Evolutionary conservation across 495 filamentous ascomycete genomes (phyloP).

Genomic region (Alectoria sarmentosa): DNA sequence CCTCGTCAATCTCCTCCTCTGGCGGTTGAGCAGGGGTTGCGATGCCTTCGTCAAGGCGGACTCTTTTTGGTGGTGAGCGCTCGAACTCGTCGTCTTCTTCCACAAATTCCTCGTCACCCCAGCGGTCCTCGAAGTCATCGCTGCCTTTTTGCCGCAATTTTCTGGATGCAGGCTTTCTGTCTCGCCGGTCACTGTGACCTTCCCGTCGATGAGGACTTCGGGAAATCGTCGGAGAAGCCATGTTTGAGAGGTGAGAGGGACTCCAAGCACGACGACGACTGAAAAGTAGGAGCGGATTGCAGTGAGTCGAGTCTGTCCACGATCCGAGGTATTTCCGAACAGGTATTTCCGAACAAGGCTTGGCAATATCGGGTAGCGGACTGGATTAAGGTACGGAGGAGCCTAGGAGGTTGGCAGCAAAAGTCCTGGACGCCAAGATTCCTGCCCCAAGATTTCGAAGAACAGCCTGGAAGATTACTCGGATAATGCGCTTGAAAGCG

Average conservation of each 20-base stretch:
- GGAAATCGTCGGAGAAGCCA: constrained; percentile 6
- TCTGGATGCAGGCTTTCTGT: constrained; percentile 22
- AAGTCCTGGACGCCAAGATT: too few relatives aligned
- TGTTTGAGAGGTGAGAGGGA: not conserved
- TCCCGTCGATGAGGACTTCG: constrained; percentile 1
- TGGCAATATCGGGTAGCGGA: too few relatives aligned
- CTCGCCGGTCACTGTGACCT: not conserved
- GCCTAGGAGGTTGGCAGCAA: too few relatives aligned
- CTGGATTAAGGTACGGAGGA: too few relatives aligned
- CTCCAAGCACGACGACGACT: not conserved
- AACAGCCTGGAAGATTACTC: too few relatives aligned
- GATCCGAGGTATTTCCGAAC: not conserved
- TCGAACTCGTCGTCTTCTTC: constrained; percentile 44
- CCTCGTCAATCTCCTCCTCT: constrained; percentile 52
- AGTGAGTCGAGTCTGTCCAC: too few relatives aligned
- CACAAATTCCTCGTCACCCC: constrained; percentile 67
- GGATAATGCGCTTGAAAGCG: too few relatives aligned
- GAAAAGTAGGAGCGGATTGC: not conserved
- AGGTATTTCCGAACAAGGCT: not conserved
- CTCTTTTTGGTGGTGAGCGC: constrained; percentile 52
- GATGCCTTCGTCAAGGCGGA: constrained; percentile 48
- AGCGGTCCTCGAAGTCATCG: constrained; percentile 63
- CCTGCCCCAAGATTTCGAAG: too few relatives aligned
- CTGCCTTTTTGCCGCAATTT: constrained; percentile 32
- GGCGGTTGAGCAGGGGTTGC: constrained; percentile 38